Base-by-base conservation (phyloP, 2,329 filamentous ascomycete species). In the Fusarium siculi region DNA sequence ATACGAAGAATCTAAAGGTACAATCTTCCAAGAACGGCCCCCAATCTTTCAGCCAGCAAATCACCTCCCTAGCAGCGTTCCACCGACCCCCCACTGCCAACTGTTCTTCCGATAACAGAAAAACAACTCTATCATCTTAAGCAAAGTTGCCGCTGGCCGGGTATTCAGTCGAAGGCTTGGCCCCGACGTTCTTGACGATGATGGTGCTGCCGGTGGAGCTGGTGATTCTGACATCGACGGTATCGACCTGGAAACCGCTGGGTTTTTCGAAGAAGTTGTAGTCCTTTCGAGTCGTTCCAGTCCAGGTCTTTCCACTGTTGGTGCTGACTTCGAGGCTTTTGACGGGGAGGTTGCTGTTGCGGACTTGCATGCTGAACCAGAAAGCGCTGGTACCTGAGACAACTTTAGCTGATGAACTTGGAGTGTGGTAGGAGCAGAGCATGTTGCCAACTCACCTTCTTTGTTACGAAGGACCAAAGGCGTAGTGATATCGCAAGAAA, bases 241-340 rank as follows among this genome's bases (percentile, higher is more conserved):
- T 85, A 18, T 84, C 79, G 0, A 85, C 85, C 2, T 88, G 87
- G 74, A 89, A 91, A 0, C 90, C 90, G 63, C 84, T 83, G 1
- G 81, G 67, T 74, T 90, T 85, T 83, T 92, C 86, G 56, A 92
- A 92, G 81, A 86, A 92, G 84, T 92, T 89, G 78, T 90, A 90
- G 23, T 82, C 79, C 54, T 84, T 79, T 47, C 90, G 83, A 1
- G 81, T 84, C 0, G 90, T 91, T 21, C 78, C 60, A 77, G 86
- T 80, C 90, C 90, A 92, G 9, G 86, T 87, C 58, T 74, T 84
- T 25, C 90, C 90, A 18, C 86, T 85, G 77, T 92, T 87, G 36
- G 85, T 89, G 72, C 87, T 90, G 68, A 92, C 89, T 72, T 92
- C 89, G 30, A 92, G 84, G 71, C 82, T 84, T 56, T 83, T 76